These are phyloP conservation scores for Ambrosia trifida DNA, from an alignment of 129 eudicot species.

Conservation along the genomic window DNA sequence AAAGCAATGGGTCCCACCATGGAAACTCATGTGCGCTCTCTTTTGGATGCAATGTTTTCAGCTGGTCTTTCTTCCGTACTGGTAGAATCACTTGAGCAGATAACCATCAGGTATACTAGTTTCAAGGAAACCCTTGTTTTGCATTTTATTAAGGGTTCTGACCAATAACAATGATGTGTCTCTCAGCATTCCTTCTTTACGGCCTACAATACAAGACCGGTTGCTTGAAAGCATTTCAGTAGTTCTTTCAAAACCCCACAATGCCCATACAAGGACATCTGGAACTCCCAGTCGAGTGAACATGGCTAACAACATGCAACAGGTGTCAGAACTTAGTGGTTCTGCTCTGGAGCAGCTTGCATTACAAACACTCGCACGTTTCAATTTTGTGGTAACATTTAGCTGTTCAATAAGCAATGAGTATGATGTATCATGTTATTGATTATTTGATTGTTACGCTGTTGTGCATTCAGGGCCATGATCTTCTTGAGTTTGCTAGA, in stretches of 20 bases:
- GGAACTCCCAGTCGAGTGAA: slow-evolving; percentile 50
- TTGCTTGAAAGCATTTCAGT: slow-evolving; percentile 77
- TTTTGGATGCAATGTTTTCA: slow-evolving; percentile 87
- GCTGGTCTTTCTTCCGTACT: slow-evolving; percentile 78
- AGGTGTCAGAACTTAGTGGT: slow-evolving; percentile 73
- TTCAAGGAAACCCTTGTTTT: slow-evolving; percentile 10
- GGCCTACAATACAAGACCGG: slow-evolving; percentile 81
- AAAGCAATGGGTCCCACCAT: slow-evolving; percentile 90
- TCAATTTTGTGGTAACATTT: slow-evolving; percentile 75
- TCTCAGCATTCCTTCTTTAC: slow-evolving; percentile 84
- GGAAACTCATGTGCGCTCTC: slow-evolving; percentile 83
- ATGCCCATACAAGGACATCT: slow-evolving; percentile 55
- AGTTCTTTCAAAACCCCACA: slow-evolving; percentile 71
- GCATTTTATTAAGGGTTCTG: slow-evolving; percentile 16
- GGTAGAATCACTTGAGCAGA: slow-evolving; percentile 84
- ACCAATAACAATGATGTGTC: slow-evolving; percentile 6
- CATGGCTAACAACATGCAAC: slow-evolving; percentile 41
- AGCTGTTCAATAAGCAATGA: background rate
- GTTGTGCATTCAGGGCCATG: slow-evolving; percentile 67
- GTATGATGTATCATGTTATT: background rate
- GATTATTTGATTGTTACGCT: slow-evolving; percentile 22
- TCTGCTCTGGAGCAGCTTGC: slow-evolving; percentile 93
- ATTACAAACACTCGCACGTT: slow-evolving; percentile 88
- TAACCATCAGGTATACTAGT: slow-evolving; percentile 60
- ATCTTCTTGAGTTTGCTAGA: slow-evolving; percentile 92